Evolutionary conservation across 306 rosid species (phyloP).

Genomic region (Corylus americana): DNA sequence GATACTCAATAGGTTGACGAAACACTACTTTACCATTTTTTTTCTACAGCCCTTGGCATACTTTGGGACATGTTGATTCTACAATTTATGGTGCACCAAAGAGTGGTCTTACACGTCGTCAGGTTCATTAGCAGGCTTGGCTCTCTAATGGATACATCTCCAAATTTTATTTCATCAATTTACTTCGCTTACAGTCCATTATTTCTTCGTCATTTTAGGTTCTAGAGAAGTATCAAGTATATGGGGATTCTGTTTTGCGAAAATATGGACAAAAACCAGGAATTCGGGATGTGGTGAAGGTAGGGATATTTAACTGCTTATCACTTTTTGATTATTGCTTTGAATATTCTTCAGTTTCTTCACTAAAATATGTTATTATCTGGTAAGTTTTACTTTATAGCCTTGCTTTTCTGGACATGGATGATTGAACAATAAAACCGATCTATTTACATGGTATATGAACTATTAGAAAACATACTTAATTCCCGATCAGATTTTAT

Average conservation of each 20-base stretch:
- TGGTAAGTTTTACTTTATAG: not conserved
- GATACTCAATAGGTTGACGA: conserved; percentile 25
- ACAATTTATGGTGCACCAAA: conserved; percentile 83
- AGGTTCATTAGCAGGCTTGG: conserved; percentile 61
- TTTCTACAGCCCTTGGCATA: conserved; percentile 78
- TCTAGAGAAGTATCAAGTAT: conserved; percentile 75
- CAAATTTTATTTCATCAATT: conserved; percentile 18
- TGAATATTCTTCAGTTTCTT: not conserved
- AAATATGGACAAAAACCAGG: conserved; percentile 70
- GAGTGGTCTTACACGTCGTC: conserved; percentile 74
- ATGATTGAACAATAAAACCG: not conserved
- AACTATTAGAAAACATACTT: not conserved
- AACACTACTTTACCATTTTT: conserved; percentile 28
- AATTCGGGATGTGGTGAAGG: conserved; percentile 84
- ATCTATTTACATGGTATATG: not conserved
- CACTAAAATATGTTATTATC: not conserved
- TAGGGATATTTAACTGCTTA: conserved; percentile 26
- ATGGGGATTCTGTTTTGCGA: conserved; percentile 81
- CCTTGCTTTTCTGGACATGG: not conserved
- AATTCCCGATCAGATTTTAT: too few relatives aligned
- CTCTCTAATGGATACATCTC: conserved; percentile 31
- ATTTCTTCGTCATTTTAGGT: conserved; percentile 41
- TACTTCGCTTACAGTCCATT: not conserved
- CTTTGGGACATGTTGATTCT: conserved; percentile 79
- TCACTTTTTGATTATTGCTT: not conserved